These are phyloP conservation scores for Prosopis cineraria DNA, from an alignment of 306 rosid genomes.

Conservation along the genomic window DNA sequence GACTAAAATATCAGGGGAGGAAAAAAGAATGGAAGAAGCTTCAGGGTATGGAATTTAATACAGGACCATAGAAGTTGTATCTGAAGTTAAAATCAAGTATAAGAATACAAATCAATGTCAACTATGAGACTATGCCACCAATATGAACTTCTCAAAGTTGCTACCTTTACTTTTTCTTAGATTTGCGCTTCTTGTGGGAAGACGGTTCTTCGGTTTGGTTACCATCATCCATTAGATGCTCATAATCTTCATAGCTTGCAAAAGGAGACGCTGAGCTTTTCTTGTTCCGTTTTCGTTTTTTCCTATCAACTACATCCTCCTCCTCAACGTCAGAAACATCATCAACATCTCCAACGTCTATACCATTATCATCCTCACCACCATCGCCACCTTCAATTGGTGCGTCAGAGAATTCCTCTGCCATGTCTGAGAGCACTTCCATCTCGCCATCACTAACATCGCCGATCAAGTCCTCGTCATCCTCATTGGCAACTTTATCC, in stretches of 20 bases:
- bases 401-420: slow-evolving; percentile 53
- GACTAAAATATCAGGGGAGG: background rate
- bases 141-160: background rate
- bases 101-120: slow-evolving; percentile 25
- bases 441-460: slow-evolving; percentile 65
- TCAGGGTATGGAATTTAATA: background rate
- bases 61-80: background rate
- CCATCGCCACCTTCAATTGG: slow-evolving; percentile 26
- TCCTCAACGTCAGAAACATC: slow-evolving; percentile 45
- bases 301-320: slow-evolving; percentile 43
- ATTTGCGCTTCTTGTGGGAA: slow-evolving; percentile 32
- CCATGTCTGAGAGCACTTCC: slow-evolving; percentile 58
- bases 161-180: slow-evolving; percentile 44
- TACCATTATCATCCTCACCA: background rate
- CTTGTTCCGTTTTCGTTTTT: slow-evolving; percentile 54
- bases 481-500: slow-evolving; percentile 67
- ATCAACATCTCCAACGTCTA: slow-evolving; percentile 59
- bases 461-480: slow-evolving; percentile 81
- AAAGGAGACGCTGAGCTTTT: slow-evolving; percentile 68
- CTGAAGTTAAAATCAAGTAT: background rate
- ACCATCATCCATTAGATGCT: slow-evolving; percentile 62
- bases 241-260: slow-evolving; percentile 85
- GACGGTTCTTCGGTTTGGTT: slow-evolving; percentile 34
- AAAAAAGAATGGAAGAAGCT: background rate
- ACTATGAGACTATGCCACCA: background rate